Percentiles rank a stretch among this genome's conserved stretches.
phyloP scores from a whole-genome alignment of 2,329 filamentous ascomycete species.

The Alternaria rosae region DNA sequence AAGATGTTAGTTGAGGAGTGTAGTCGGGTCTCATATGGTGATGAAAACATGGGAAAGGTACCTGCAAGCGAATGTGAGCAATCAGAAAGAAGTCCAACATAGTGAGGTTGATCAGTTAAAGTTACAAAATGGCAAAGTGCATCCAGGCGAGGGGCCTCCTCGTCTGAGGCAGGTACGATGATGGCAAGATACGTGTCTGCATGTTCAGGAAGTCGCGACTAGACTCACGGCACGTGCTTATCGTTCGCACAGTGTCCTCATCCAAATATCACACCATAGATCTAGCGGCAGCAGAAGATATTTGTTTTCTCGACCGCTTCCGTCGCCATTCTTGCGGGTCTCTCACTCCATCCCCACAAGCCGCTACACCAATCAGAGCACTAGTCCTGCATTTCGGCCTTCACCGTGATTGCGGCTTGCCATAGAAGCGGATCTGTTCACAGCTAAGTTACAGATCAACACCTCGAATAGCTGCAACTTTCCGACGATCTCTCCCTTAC shows the following conservation, averaged over 20 bases:
- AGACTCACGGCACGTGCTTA: neutral
- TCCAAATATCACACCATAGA: neutral
- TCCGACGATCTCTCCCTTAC: neutral
- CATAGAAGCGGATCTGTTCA: neutral
- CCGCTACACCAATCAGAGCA: neutral
- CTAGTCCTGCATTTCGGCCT: neutral
- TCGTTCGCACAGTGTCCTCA: neutral
- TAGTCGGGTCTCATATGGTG: neutral
- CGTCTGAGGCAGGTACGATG: neutral
- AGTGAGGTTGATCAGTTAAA: neutral
- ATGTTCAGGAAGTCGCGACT: neutral
- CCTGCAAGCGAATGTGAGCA: neutral
- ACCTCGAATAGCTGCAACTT: neutral
- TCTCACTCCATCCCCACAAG: neutral
- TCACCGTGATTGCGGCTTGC: neutral
- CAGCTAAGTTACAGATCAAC: neutral
- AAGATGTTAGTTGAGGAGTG: neutral
- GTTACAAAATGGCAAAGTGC: rapidly evolving
- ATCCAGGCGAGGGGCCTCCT: neutral
- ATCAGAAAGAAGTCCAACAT: neutral
- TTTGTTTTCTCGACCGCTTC: neutral
- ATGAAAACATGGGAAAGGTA: neutral
- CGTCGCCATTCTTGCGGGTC: neutral
- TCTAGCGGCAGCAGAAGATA: neutral
- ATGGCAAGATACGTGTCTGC: neutral